A percentile compares a stretch with the other conserved stretches of the same genome.
These are phyloP conservation scores for Craterostigma plantagineum DNA, from an alignment of 257 asterid genomes.

Conservation along the genomic window DNA sequence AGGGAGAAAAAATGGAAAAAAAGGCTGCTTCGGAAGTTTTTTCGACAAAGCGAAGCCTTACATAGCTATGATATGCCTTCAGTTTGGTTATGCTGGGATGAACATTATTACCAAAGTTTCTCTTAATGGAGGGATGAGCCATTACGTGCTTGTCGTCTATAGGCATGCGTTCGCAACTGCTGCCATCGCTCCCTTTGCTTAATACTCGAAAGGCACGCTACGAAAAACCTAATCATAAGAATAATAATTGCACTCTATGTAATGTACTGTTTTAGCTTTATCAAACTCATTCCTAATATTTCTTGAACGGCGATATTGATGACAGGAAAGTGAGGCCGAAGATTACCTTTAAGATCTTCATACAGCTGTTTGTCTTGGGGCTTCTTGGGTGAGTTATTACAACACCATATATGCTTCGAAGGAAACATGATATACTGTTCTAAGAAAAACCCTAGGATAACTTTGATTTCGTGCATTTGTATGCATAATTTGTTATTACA, in stretches of 20 bases:
- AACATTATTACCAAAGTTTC: conserved; percentile 79
- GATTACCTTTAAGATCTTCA: conserved; percentile 60
- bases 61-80: conserved; percentile 70
- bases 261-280: not conserved
- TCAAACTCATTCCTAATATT: not conserved
- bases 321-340: conserved; percentile 83
- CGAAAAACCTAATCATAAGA: not conserved
- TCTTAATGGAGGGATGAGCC: conserved; percentile 87
- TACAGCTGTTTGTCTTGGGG: conserved; percentile 71
- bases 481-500: conserved; percentile 9
- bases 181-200: conserved; percentile 77
- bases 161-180: conserved; percentile 92
- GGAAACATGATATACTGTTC: too few species aligned
- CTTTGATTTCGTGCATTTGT: too few species aligned
- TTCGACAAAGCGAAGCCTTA: conserved; percentile 51
- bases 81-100: conserved; percentile 96
- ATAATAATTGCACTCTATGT: not conserved
- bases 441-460: too few species aligned
- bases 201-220: conserved; percentile 47
- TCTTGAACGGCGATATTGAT: not conserved
- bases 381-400: conserved; percentile 71
- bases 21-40: conserved; percentile 27
- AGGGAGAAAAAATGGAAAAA: conserved; percentile 37
- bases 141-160: conserved; percentile 76
- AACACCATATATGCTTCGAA: not conserved